Conservation (phyloP, 805 yeast genomes). For the Candida chauliodis region DNA sequence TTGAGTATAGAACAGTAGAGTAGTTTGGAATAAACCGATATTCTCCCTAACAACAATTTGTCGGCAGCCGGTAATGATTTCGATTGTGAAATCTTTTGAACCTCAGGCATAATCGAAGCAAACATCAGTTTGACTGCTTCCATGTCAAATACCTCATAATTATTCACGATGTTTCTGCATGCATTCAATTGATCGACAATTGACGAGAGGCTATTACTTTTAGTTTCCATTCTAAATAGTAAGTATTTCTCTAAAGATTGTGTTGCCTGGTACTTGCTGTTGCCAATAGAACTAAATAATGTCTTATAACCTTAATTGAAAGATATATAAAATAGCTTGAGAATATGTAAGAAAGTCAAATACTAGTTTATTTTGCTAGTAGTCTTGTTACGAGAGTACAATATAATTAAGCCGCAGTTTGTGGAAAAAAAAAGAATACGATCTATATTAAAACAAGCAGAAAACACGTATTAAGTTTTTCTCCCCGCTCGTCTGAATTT, state of each 20-base stretch:
- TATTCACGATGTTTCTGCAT: not conserved
- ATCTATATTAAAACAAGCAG: not conserved
- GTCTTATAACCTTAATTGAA: too few relatives aligned
- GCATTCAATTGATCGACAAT: not conserved
- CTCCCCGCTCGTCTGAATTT: too few relatives aligned
- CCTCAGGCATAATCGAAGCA: not conserved
- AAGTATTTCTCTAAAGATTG: too few relatives aligned
- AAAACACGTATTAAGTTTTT: too few relatives aligned
- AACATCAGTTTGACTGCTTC: not conserved
- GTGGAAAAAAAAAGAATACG: too few relatives aligned
- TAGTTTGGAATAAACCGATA: not conserved
- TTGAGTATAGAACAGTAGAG: not conserved
- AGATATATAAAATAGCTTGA: too few relatives aligned
- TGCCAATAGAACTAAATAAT: too few relatives aligned
- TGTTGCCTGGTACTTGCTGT: too few relatives aligned
- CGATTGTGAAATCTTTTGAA: too few relatives aligned
- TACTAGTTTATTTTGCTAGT: not conserved
- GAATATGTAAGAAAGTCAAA: too few relatives aligned
- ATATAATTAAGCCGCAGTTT: not conserved
- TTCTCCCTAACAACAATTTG: not conserved
- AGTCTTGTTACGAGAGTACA: not conserved
- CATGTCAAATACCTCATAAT: not conserved
- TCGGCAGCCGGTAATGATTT: not conserved
- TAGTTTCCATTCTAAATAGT: not conserved
- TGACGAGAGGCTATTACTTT: not conserved